A percentile compares a stretch with the other conserved stretches of the same genome.
These are phyloP conservation scores for Firmiana major DNA, from an alignment of 345 rosid species.

Conservation along the genomic window DNA sequence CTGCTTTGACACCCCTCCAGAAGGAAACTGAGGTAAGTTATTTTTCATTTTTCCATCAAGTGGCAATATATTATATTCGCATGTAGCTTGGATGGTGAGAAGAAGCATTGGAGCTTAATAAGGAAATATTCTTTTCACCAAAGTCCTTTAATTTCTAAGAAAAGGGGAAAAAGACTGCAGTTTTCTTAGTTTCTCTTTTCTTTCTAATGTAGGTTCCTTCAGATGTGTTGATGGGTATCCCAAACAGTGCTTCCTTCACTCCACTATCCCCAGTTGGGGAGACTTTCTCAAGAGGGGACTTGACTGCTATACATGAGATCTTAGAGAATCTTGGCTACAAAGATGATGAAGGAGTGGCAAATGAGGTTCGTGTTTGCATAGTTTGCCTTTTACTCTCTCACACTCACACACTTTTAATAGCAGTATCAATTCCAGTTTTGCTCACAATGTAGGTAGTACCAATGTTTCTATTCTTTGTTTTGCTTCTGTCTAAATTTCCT, in stretches of 20 bases:
- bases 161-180: background rate
- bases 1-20: constrained; percentile 74
- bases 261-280: constrained; percentile 72
- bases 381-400: background rate
- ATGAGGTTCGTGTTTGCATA: constrained; percentile 55
- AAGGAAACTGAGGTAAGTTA: constrained; percentile 64
- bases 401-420: background rate
- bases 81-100: background rate
- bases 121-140: background rate
- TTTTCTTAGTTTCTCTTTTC: background rate
- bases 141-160: background rate
- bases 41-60: background rate
- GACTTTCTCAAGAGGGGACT: constrained; percentile 71
- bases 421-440: background rate
- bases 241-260: constrained; percentile 46
- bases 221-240: constrained; percentile 71
- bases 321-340: constrained; percentile 74
- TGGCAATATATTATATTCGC: background rate
- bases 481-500: background rate
- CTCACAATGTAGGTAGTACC: too few relatives aligned
- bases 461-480: background rate
- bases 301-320: constrained; percentile 74
- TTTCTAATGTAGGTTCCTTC: constrained; percentile 52
- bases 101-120: background rate
- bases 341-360: constrained; percentile 76